These are phyloP conservation scores for Kwoniella sp. DNA, from an alignment of 768 basidiomycete genomes.

Conservation along the genomic window DNA sequence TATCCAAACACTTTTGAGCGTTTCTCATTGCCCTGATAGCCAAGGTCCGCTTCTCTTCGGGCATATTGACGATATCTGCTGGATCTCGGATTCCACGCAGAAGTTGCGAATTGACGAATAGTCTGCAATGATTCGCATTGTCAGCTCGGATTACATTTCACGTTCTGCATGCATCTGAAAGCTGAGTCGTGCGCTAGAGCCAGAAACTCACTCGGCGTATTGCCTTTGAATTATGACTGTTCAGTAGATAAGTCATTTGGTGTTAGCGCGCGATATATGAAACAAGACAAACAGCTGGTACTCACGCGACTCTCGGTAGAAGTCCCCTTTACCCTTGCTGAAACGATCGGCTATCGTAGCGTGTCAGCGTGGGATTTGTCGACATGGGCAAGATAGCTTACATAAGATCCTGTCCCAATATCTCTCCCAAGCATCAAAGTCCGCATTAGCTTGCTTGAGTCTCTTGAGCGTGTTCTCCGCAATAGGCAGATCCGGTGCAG, in stretches of 20 bases:
- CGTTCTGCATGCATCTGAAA: constrained; percentile 51
- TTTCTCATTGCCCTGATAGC: constrained; percentile 81
- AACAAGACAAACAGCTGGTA: background rate
- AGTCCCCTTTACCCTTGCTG: constrained; percentile 63
- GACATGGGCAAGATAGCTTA: constrained; percentile 25
- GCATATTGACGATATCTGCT: constrained; percentile 84
- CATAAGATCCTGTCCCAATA: constrained; percentile 54
- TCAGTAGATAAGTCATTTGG: background rate
- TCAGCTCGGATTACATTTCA: constrained; percentile 75
- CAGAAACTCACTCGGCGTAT: constrained; percentile 59
- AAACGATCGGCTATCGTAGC: constrained; percentile 60
- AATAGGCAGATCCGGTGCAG: constrained; percentile 70
- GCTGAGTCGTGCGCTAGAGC: no score
- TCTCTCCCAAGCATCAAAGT: constrained; percentile 75
- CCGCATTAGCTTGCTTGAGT: constrained; percentile 71
- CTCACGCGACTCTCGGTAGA: constrained; percentile 73
- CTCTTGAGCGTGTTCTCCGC: constrained; percentile 71
- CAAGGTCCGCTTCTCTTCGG: constrained; percentile 71
- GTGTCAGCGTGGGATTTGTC: no score
- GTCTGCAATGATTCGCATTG: constrained; percentile 58
- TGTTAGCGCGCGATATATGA: background rate
- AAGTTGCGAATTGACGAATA: constrained; percentile 56
- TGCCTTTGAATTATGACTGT: constrained; percentile 70
- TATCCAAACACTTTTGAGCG: constrained; percentile 76
- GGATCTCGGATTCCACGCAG: constrained; percentile 68